Base-by-base conservation (phyloP, 257 asterid genomes). In the Catharanthus roseus region DNA sequence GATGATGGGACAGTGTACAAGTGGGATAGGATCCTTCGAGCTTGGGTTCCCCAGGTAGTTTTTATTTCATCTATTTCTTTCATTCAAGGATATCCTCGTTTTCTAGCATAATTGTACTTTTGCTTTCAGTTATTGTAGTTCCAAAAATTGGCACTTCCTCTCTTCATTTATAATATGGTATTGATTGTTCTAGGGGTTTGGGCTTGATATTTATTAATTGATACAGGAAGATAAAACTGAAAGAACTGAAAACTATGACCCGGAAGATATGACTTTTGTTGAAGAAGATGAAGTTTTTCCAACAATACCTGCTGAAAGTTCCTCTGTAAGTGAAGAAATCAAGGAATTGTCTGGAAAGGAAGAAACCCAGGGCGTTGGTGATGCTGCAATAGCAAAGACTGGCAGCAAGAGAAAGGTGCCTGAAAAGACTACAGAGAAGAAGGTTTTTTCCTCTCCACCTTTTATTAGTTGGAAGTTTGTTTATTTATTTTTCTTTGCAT, bases 31-130 rank as follows among this genome's bases (percentile, higher is more conserved):
- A 78, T 70, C 72, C 95, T 89, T 69, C 81, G 73, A 86, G 92
- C 83, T 45, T 89, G 97, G 99, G 97, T 87, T 74, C 99, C 99
- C 73, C 97, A 95, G 97, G 99, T 93, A 71, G 63, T 56, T 72
- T n/a, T 72, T 5, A 2, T 67, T 5, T 57, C 18, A 7, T 18
- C 41, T n/a, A 47, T 50, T 71, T 13, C n/a, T 66, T 5, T 56
- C 16, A 6, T 16, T 54, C 36, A 45, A 23, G 49, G 36, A 33
- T 72, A 16, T 65, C 57, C 13, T 60, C 42, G 24, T 16, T 53
- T 12, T 28, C 24, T 56, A 7, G 23, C 2, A 16, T 38, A 49
- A 10, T 39, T 38, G 23, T 68, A 15, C 61, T 16, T 33, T 42
- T 36, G 33, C 45, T 21, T 0, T 18, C 13, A 0, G n/a, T 42